These are phyloP conservation scores for Jacaranda mimosifolia DNA, from an alignment of 257 asterid species.

Conservation along the genomic window DNA sequence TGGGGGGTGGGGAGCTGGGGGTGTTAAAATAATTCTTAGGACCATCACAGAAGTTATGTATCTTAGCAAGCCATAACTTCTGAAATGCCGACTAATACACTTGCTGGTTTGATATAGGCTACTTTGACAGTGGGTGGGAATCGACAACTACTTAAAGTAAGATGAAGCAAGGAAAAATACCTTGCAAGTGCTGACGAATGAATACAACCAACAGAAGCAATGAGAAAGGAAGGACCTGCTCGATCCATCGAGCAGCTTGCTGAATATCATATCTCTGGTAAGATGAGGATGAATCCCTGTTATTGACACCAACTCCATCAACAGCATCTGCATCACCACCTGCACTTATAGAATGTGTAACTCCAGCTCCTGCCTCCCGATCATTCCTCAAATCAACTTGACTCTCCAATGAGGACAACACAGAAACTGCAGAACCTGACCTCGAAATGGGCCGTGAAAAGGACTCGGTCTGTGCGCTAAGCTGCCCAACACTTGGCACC, in stretches of 20 bases:
- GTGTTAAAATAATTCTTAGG: too few species aligned
- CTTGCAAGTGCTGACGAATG: slow-evolving; percentile 88
- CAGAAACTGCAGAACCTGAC: slow-evolving; percentile 57
- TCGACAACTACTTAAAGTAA: background rate
- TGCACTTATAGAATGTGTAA: slow-evolving; percentile 39
- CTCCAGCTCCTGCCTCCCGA: slow-evolving; percentile 52
- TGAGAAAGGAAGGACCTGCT: slow-evolving; percentile 82
- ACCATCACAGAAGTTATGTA: too few species aligned
- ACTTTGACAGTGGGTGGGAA: background rate
- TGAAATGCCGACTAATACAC: background rate
- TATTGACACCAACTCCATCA: slow-evolving; percentile 59
- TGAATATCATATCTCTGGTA: slow-evolving; percentile 92
- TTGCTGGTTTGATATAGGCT: background rate
- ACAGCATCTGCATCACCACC: slow-evolving; percentile 48
- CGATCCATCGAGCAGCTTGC: slow-evolving; percentile 91
- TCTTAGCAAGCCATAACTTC: too few species aligned
- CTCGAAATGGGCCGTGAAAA: slow-evolving; percentile 57
- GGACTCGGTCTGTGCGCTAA: slow-evolving; percentile 48
- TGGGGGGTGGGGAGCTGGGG: too few species aligned
- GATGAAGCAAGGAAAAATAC: slow-evolving; percentile 44
- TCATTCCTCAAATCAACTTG: slow-evolving; percentile 62
- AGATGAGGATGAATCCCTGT: slow-evolving; percentile 73
- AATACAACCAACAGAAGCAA: slow-evolving; percentile 85
- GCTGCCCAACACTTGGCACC: slow-evolving; percentile 39
- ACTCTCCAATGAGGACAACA: slow-evolving; percentile 67